Base-by-base conservation (phyloP, 768 basidiomycete species). In the Ramaria sp. region DNA sequence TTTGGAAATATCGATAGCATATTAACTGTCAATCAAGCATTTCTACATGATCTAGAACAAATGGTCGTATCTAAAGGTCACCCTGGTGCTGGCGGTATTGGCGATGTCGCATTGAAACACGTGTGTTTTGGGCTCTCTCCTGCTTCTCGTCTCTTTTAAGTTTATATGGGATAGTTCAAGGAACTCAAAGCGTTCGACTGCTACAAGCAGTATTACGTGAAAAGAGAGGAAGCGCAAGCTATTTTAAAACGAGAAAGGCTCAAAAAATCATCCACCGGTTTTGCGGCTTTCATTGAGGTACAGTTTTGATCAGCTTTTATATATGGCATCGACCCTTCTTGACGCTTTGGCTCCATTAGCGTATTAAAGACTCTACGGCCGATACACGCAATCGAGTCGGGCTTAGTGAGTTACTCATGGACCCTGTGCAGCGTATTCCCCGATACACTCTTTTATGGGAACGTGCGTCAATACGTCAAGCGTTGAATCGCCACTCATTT, bases 1-100 rank as follows among this genome's bases (percentile, higher is more conserved):
- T 98, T 99, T 63, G 91, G 90, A 54, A 98, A 99, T 70, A 79
- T 97, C 51, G 94, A 97, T 68, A 84, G 81, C 52, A 77, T 99
- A 20, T 69, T 97, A 3, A 84, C 84, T 1, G 88, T 91, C n/a
- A 92, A 97, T 64, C 87, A 91, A 64, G 82, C 83, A 0, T 94
- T 98, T 67, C 72, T 97, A 38, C 68, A 71, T 1, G 90, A 94
- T 65, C 72, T 99, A 34, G 91, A 94, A 67, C 81, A 78, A 68
- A 86, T 92, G 83, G 60, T 82, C 37, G 73, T 73, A 5, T 79
- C 80, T n/a, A 78, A 78, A 62, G 84, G 82, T 50, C 65, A 72
- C 42, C 73, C 71, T 60, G 71, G 72, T 20, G 76, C 84, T 43
- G 79, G 78, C 24, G 81, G 83, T 9, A 75, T 96, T 7, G 94